Evolutionary conservation across 2,329 filamentous ascomycete genomes (phyloP).

Genomic region (Colletotrichum sp.): DNA sequence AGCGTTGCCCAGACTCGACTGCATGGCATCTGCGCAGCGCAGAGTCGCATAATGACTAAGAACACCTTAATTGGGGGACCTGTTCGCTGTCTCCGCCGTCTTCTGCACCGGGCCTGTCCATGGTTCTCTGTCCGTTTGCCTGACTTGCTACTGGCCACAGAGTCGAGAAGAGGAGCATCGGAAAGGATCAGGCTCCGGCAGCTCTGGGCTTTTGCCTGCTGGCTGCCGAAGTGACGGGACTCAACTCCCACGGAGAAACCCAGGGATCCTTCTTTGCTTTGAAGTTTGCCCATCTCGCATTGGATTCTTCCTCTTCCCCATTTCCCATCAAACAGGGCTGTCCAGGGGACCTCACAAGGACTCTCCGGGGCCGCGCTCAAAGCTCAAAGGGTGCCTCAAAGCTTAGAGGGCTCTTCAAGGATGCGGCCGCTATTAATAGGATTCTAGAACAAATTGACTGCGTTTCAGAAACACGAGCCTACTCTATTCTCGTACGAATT

Average conservation of each 20-base stretch:
- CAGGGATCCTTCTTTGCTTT: not conserved
- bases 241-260: not conserved
- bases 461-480: conserved; percentile 19
- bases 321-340: conserved; percentile 2
- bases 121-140: not conserved
- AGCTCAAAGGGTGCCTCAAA: not conserved
- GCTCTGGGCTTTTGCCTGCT: not conserved
- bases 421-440: conserved; percentile 19
- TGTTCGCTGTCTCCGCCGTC: conserved; percentile 2
- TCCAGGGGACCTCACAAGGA: not conserved
- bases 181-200: not conserved
- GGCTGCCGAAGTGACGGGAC: not conserved
- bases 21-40: not conserved
- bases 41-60: conserved; percentile 12
- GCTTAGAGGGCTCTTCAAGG: not conserved
- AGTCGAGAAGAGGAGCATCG: not conserved
- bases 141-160: not conserved
- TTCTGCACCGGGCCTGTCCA: not conserved
- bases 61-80: not conserved
- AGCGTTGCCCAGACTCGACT: not conserved
- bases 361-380: not conserved
- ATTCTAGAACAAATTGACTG: conserved; percentile 17
- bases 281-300: not conserved
- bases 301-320: not conserved
- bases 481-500: conserved; percentile 11